Conservation (phyloP, 2,329 filamentous ascomycete genomes). For the Neopestalotiopsis sp. region DNA sequence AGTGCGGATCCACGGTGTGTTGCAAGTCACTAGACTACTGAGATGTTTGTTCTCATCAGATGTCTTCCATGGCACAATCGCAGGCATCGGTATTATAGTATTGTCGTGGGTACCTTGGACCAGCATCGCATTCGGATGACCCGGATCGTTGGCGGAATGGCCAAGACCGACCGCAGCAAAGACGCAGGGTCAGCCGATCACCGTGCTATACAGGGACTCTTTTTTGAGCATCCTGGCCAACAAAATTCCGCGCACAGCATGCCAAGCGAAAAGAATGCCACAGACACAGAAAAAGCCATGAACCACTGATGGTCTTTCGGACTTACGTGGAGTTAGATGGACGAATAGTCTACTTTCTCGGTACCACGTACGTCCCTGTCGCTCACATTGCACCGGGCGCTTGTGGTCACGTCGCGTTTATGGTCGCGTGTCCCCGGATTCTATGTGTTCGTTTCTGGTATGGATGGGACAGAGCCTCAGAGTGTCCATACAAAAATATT, state of each 20-base stretch:
- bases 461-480: neutral
- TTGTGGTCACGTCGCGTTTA: neutral
- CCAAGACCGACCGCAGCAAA: constrained; percentile 4
- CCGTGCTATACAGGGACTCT: neutral
- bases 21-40: neutral
- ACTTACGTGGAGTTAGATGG: neutral
- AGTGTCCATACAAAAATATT: neutral
- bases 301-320: neutral
- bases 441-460: neutral
- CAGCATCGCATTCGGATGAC: neutral
- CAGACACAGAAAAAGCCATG: neutral
- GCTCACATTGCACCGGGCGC: neutral
- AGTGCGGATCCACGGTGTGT: neutral
- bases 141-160: neutral
- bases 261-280: neutral
- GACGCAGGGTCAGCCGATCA: neutral
- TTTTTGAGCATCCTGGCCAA: neutral
- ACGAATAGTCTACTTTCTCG: neutral
- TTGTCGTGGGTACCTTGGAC: neutral
- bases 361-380: neutral
- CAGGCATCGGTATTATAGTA: neutral
- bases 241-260: neutral
- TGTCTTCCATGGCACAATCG: neutral
- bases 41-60: neutral
- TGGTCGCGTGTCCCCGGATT: neutral